Evolutionary conservation across 2,329 filamentous ascomycete genomes (phyloP).

Genomic region (Aspergillus vadensis): DNA sequence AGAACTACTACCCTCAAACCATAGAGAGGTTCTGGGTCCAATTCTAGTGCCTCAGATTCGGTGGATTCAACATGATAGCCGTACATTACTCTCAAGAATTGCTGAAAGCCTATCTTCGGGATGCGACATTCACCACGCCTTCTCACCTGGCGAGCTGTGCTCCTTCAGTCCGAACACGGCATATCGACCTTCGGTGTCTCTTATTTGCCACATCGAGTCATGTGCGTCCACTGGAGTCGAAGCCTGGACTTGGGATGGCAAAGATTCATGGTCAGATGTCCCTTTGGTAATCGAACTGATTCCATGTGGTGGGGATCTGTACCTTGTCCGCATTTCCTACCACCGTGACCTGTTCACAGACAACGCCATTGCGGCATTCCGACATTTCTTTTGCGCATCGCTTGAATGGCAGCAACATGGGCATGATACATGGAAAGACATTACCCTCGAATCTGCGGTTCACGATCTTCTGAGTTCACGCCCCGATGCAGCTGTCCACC

Average conservation of each 20-base stretch:
- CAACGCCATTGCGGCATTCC: not conserved
- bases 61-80: not conserved
- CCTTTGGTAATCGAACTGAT: not conserved
- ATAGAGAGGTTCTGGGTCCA: not conserved
- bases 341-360: not conserved
- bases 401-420: not conserved
- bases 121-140: not conserved
- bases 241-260: not conserved
- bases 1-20: not conserved
- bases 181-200: not conserved
- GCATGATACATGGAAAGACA: not conserved
- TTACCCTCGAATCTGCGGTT: not conserved
- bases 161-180: not conserved
- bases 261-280: not conserved
- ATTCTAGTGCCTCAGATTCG: slow-evolving; percentile 1
- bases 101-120: not conserved
- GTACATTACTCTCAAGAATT: not conserved
- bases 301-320: not conserved
- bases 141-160: not conserved
- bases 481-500: not conserved
- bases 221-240: not conserved
- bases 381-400: not conserved
- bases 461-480: not conserved
- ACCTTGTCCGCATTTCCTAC: not conserved
- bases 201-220: not conserved